Evolutionary conservation across 148 eudicot genomes (phyloP), one percentile per base, ranked within the genome.

Genomic region (Rhododendron henanense): DNA sequence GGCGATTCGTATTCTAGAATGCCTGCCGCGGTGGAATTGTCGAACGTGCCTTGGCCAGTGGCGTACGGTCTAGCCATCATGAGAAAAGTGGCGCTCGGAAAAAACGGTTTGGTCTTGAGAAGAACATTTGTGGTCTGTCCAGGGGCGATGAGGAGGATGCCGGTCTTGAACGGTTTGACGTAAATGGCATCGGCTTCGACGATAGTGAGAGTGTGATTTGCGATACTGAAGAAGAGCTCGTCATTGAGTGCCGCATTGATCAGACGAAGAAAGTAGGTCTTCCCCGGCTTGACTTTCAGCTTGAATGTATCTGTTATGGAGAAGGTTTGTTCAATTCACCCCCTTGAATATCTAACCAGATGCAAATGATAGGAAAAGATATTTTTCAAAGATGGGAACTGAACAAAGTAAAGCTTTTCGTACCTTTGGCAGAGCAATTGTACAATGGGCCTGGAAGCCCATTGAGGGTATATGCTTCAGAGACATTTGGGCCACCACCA

Each of bases 201-300:
- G 0, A 89, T 89, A 6, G 87, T 90, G 21, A 93, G 90, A 41
- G 87, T 90, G 83, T 93, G 94, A 85, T 93, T 91, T 3, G 93
- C 94, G 1, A 93, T 88, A 78, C 94, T 88, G 85, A 93, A 93
- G 88, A 93, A 91, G 81, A 93, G 94, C 65, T 92, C 94, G 78
- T 92, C 93, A 71, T 92, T 92, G 28, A 92, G 93, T 81, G 94
- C 94, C 2, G 94, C 94, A 80, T 93, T 93, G 92, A 93, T 93
- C 13, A 93, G 13, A 0, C 93, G 88, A 4, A 93, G 91, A 13
- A 93, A 92, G 33, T 91, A 93, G 2, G 93, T 91, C 81, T 89
- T 93, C 7, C 92, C 92, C 0, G 93, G 91, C 84, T 91, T 91
- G 3, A 93, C 94, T 82, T 33, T 91, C 41, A 93, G 59, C 86